Evolutionary conservation across 768 basidiomycete species (phyloP), one percentile per base, ranked within the genome.

Genomic region (Pisolithus sp.): DNA sequence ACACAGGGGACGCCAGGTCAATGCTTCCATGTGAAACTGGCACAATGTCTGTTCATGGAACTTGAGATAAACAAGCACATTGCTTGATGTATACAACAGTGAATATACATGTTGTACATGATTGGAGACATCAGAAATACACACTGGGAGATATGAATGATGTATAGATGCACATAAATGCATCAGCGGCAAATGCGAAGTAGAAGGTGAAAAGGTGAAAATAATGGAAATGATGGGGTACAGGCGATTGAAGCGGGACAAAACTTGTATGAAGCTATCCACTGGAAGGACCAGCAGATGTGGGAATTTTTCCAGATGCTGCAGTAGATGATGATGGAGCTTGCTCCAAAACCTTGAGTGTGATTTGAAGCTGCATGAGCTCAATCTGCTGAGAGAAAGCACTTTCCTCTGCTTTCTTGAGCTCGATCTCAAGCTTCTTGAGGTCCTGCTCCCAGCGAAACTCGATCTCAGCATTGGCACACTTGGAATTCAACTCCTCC

Each of bases 361-460:
- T 7, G n/a, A 41, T 41, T 41, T 41, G 39, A 21, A 41, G 39
- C 18, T 7, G 39, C 39, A 53, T 9, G n/a, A 49, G 20, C 8
- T 53, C 18, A 12, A 53, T 53, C 9, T 13, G 10, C 17, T 13
- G 2, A 8, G 8, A 3, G 10, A 53, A 3, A 2, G 41, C 2
- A n/a, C 5, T 7, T 34, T 53, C 26, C 45, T 53, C 41, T 13
- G 23, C 31, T 43, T 53, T 42, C 41, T 49, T 49, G 39, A 53
- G 20, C 40, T 36, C 13, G 31, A 53, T 38, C 10, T 53, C 39
- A 9, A 48, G 46, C 31, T 9, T 43, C 39, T 53, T 53, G 46
- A 53, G 52, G 21, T 53, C 9, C 1, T 53, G 52, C 15, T 48
- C 31, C 23, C 3, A 1, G n/a, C 31, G 13, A 17, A 47, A 53